A percentile compares a stretch with the other conserved stretches of the same genome.
These are phyloP conservation scores for Gymnopilus junonius DNA, from an alignment of 768 basidiomycete genomes.

Conservation along the genomic window DNA sequence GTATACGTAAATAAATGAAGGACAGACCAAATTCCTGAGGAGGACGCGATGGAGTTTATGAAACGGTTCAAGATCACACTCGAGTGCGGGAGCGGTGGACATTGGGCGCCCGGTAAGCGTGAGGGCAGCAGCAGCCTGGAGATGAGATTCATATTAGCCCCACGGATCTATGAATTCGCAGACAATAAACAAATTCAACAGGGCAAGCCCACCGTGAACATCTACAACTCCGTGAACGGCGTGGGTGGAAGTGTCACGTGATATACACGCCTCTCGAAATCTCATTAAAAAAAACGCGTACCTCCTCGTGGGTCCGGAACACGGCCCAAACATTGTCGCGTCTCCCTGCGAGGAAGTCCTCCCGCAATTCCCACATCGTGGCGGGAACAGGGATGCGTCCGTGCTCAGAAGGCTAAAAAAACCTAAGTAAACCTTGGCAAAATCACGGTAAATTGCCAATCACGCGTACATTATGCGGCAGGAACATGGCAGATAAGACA, in stretches of 20 bases:
- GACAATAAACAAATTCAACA: constrained; percentile 11
- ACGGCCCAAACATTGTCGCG: constrained; percentile 56
- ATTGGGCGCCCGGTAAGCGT: constrained; percentile 52
- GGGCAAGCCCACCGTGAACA: constrained; percentile 10
- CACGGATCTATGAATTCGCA: constrained; percentile 2
- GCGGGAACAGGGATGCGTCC: constrained; percentile 37
- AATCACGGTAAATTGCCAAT: constrained; percentile 16
- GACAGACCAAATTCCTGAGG: constrained; percentile 15
- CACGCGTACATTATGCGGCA: constrained; percentile 38
- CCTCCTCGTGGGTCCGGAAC: constrained; percentile 65
- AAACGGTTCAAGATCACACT: constrained; percentile 65
- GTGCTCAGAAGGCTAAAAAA: constrained; percentile 22
- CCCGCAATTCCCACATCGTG: constrained; percentile 53
- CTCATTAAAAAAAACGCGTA: constrained; percentile 26
- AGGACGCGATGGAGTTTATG: constrained; percentile 54
- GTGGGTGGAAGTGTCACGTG: constrained; percentile 33
- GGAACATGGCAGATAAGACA: constrained; percentile 43
- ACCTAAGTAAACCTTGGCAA: constrained; percentile 17
- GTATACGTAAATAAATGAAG: constrained; percentile 11
- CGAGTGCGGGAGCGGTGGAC: constrained; percentile 59
- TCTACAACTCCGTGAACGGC: constrained; percentile 33
- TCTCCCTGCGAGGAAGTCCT: constrained; percentile 29
- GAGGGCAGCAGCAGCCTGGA: constrained; percentile 60
- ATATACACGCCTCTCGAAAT: constrained; percentile 19
- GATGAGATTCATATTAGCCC: constrained; percentile 15